Conservation (phyloP, 2,329 filamentous ascomycete genomes). For the Verticillium nubilum region DNA sequence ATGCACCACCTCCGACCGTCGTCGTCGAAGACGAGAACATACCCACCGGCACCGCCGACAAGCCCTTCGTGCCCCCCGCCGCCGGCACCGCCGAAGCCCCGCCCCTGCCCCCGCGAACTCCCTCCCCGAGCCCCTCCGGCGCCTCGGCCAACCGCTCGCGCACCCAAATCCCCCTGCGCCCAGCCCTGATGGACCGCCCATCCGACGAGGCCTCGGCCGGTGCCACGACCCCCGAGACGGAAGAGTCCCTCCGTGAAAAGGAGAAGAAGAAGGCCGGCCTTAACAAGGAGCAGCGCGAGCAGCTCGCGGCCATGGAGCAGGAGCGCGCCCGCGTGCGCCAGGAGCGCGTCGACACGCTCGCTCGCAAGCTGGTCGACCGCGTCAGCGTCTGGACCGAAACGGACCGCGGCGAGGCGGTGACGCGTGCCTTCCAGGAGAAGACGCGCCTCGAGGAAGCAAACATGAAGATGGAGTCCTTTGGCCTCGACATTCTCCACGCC, state of each 20-base stretch:
- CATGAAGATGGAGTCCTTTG: conserved; percentile 98
- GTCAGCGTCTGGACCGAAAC: conserved; percentile 97
- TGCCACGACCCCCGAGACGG: conserved; percentile 66
- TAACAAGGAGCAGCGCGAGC: conserved; percentile 87
- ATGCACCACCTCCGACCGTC: conserved; percentile 28
- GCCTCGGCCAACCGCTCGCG: conserved; percentile 30
- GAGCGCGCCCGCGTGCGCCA: conserved; percentile 80
- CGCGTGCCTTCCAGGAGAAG: conserved; percentile 86
- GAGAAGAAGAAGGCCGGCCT: conserved; percentile 87
- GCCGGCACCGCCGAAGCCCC: conserved; percentile 11
- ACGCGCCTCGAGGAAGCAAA: conserved; percentile 93
- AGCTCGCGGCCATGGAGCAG: conserved; percentile 80
- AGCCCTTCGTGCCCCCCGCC: conserved; percentile 9
- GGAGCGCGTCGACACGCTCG: conserved; percentile 81
- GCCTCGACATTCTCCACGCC: conserved; percentile 90
- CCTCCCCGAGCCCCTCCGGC: conserved; percentile 31
- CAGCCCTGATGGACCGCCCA: conserved; percentile 77
- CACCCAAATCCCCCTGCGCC: conserved; percentile 66
- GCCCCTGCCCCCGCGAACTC: conserved; percentile 24
- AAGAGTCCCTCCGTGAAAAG: conserved; percentile 33
- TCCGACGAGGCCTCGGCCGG: conserved; percentile 63
- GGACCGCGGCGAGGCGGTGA: conserved; percentile 81
- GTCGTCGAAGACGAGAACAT: conserved; percentile 34
- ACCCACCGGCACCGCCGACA: conserved; percentile 10
- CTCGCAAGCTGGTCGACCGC: conserved; percentile 80